Percentiles rank a stretch among this genome's conserved stretches.
Conservation (phyloP, 176 grass and related monocot species). For the Ananas comosus region DNA sequence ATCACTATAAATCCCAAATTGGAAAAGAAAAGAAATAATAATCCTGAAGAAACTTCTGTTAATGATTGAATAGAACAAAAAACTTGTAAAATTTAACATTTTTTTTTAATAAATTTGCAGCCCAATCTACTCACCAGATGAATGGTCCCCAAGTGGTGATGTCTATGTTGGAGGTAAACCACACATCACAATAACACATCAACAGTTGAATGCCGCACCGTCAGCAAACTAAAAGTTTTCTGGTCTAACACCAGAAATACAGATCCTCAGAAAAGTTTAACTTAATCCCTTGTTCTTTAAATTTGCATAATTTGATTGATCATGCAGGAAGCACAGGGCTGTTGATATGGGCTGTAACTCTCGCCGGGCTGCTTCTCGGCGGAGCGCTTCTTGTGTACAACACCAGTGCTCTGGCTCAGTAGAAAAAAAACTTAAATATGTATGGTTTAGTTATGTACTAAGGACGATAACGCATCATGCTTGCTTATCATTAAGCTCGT, state of each 20-base stretch:
- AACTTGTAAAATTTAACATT: neutral
- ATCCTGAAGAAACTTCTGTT: no score
- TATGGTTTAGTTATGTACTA: neutral
- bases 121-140: conserved; percentile 61
- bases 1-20: no score
- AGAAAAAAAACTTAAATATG: conserved; percentile 18
- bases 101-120: conserved; percentile 18
- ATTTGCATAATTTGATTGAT: conserved; percentile 1
- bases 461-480: neutral
- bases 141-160: conserved; percentile 70
- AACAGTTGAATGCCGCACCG: neutral
- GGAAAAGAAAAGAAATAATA: no score
- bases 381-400: conserved; percentile 85
- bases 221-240: neutral
- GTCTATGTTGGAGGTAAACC: conserved; percentile 65
- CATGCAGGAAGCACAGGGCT: conserved; percentile 66
- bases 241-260: neutral
- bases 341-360: conserved; percentile 75
- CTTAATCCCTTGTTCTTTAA: neutral
- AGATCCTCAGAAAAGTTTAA: neutral
- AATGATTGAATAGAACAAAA: no score
- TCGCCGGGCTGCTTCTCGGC: conserved; percentile 59
- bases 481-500: no score
- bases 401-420: conserved; percentile 70
- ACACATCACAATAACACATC: neutral